Percentiles rank a stretch among this genome's conserved stretches.
Conservation (phyloP, 768 basidiomycete species). For the Pholiota conissans region DNA sequence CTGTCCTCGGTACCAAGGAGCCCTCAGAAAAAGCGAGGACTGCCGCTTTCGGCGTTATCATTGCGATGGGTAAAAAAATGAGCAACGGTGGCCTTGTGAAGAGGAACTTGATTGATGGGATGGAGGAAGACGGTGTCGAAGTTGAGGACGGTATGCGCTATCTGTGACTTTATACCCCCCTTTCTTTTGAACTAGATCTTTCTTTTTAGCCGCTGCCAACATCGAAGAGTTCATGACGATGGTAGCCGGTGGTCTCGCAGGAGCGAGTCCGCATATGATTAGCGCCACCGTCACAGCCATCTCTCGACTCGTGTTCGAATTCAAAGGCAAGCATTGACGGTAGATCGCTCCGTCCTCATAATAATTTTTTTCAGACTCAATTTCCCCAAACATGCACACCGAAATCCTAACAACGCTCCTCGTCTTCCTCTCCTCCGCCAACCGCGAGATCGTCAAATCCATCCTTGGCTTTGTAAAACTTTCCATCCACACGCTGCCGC, state of each 20-base stretch:
- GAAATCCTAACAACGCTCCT: slow-evolving; percentile 86
- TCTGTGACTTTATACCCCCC: background rate
- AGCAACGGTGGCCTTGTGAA: slow-evolving; percentile 80
- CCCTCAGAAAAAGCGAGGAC: slow-evolving; percentile 82
- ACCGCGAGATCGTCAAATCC: slow-evolving; percentile 98
- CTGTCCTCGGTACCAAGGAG: slow-evolving; percentile 94
- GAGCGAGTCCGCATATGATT: slow-evolving; percentile 96
- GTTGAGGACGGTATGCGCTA: slow-evolving; percentile 44
- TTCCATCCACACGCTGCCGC: slow-evolving; percentile 80
- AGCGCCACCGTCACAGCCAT: slow-evolving; percentile 95
- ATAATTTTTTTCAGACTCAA: slow-evolving; percentile 47
- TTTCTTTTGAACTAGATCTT: background rate
- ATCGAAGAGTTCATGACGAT: slow-evolving; percentile 95
- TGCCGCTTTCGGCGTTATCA: slow-evolving; percentile 87
- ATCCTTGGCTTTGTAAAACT: slow-evolving; percentile 95
- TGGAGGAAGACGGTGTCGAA: slow-evolving; percentile 69
- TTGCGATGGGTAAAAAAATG: slow-evolving; percentile 95
- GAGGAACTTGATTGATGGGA: slow-evolving; percentile 73
- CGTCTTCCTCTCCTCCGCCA: slow-evolving; percentile 90
- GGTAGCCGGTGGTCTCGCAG: slow-evolving; percentile 93
- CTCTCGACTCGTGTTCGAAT: slow-evolving; percentile 93
- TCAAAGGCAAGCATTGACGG: slow-evolving; percentile 75
- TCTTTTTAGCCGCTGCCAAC: slow-evolving; percentile 55
- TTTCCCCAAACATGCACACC: slow-evolving; percentile 69
- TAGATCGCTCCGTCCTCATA: too few species aligned